Evolutionary conservation across 129 eudicot species (phyloP), one percentile per base, ranked within the genome.

Genomic region (Calendula officinalis): DNA sequence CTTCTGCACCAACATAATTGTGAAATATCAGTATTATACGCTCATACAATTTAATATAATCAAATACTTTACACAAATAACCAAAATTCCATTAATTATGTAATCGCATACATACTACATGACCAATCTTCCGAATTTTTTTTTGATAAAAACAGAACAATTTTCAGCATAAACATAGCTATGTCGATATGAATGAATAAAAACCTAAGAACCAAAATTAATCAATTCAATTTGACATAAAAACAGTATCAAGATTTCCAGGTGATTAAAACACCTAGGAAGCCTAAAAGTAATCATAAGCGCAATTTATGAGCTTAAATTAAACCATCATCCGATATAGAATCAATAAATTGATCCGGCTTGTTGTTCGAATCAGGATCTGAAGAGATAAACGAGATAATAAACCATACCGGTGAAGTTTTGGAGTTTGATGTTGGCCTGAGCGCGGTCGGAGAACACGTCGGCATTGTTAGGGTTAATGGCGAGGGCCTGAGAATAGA

Each of bases 401-500:
- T 43, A 48, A 11, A 64, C 8, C 8, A 27, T 84, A 88, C 98
- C 96, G 48, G 96, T 91, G 80, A 91, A 83, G 82, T 77, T 79
- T 3, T 47, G 32, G 82, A 87, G 88, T 50, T 91, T 91, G 57
- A 91, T 79, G 54, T 91, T 81, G 59, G 98, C 95, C 72, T 91
- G 98, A 85, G 98, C 84, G 37, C 98, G 96, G 72, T 85, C 95
- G 30, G 89, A 90, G 60, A 42, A 87, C n/a, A 87, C 84, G 11
- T 87, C 82, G 34, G 96, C 63, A 56, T 46, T 71, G 8, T 56
- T 76, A 60, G 98, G 98, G 75, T 53, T 60, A 10, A 85, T 38
- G 48, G 75, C 37, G 45, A 91, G 88, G 79, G 98, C 98, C 54
- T 85, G 86, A 17, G 98, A 66, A 77, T 91, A 91, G n/a, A 78